Evolutionary conservation across 768 basidiomycete genomes (phyloP), one percentile per base, ranked within the genome.

Genomic region (Fomitopsis pulvina): DNA sequence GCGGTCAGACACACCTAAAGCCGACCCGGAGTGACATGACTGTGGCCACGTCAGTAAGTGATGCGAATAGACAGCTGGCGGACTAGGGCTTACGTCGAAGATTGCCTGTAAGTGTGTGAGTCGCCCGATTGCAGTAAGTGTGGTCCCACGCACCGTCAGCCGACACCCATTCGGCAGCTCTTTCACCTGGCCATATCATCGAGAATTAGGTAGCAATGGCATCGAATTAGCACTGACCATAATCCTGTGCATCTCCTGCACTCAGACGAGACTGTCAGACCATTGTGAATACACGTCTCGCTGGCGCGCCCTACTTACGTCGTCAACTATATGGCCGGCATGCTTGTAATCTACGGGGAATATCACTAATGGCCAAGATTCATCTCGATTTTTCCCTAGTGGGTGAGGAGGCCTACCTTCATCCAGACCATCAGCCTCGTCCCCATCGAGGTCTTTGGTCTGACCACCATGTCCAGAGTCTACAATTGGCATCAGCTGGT

Each of bases 391-490:
- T 18, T 5, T 12, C 4, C 34, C 14, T 5, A 37, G 14, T 8
- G 30, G 8, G 16, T 6, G 14, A 4, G 14, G 4, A 37, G 11
- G 24, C 18, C 3, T 46, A 46, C 45, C 45, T 75, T 92, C 90
- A 53, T 93, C 90, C 46, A 70, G 77, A 6, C 92, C 92, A 57
- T 91, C 87, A 0, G 72, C 68, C 66, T 94, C 85, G 57, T 91
- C 89, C 3, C 87, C 88, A 55, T 89, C 76, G 1, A 68, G 53
- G 65, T 96, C 92, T 45, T 72, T 74, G 3, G 85, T 83, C 63
- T 94, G 93, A 9, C 93, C 95, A 16, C 96, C 95, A 59, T 97
- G 94, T 0, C 94, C 95, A 1, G 93, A 95, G 67, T 91, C 87
- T 88, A 50, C 32, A n/a, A 11, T 20, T 25, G 14, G 10, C 21